Evolutionary conservation across 345 rosid species (phyloP), one percentile per base, ranked within the genome.

Genomic region (Melaleuca quinquenervia): DNA sequence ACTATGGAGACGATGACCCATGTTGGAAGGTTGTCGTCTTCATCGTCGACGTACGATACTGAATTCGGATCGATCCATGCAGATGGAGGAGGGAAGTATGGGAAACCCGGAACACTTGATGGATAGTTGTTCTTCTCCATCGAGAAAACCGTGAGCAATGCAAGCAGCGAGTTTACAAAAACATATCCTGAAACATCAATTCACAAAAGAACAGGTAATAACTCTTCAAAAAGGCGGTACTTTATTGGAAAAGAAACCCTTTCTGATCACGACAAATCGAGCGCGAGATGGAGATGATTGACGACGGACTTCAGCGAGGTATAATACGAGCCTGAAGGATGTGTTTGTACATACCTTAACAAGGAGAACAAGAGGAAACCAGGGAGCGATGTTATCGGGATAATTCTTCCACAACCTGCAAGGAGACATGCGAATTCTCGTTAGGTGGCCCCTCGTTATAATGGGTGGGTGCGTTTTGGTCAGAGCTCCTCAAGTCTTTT

Each of bases 1-100:
- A 86, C 85, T 21, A 51, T 18, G 29, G 52, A 78, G 48, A 86
- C 52, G 52, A 86, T 86, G 87, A 86, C 70, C 87, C 85, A 86
- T 26, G 82, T 2, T 20, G 87, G 87, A 45, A 27, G 27, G 21
- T 60, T 22, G 85, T 21, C 8, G 6, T 84, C 83, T 0, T 21
- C 44, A 9, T 36, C 80, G 48, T 70, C 26, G 7, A 44, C n/a
- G n/a, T n/a, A 50, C 10, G 85, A 36, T 26, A 29, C 60, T n/a
- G 85, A 1, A 20, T 62, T 56, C 12, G 54, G 82, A 70, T 56
- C 84, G 41, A 48, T n/a, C 87, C 87, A 86, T 82, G 52, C 45
- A 26, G 60, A 52, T 6, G 84, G 82, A 24, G 87, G 29, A 11
- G 83, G 26, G 76, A 32, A 76, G 45, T 49, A 86, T 1, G 85